A percentile compares a stretch with the other conserved stretches of the same genome.
phyloP scores from a whole-genome alignment of 2,329 filamentous ascomycete genomes.

The Paracoccidioides lutzii region DNA sequence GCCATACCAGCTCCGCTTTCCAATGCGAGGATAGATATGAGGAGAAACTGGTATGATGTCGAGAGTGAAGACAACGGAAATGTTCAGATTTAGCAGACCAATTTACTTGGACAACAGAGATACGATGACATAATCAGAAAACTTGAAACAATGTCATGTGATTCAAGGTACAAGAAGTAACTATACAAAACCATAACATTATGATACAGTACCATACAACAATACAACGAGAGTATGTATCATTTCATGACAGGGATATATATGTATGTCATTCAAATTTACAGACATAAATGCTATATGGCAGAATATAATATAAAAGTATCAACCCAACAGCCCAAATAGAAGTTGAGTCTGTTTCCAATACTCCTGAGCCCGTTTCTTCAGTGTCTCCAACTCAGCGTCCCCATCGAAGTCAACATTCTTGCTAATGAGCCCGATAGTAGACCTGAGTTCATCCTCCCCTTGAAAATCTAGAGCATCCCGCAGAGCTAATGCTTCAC shows the following conservation, averaged over 20 bases:
- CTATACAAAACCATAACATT: too few relatives aligned
- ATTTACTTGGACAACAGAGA: too few relatives aligned
- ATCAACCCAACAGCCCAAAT: constrained; percentile 56
- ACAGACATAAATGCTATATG: too few relatives aligned
- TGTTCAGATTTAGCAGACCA: too few relatives aligned
- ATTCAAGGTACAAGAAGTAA: neutral
- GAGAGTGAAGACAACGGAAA: neutral
- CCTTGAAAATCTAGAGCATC: constrained; percentile 1
- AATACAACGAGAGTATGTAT: too few relatives aligned
- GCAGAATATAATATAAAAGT: neutral
- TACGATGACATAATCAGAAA: neutral
- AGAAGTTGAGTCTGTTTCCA: constrained; percentile 71
- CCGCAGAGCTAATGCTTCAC: constrained; percentile 15
- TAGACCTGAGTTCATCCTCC: constrained; percentile 34
- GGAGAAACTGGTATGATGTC: neutral
- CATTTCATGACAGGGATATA: too few relatives aligned
- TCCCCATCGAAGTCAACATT: constrained; percentile 39
- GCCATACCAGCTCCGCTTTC: constrained; percentile 38
- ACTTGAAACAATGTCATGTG: neutral
- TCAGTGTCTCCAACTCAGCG: constrained; percentile 40
- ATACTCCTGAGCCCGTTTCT: constrained; percentile 57
- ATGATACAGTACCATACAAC: too few relatives aligned
- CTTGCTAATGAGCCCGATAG: constrained; percentile 31
- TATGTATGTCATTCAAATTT: too few relatives aligned
- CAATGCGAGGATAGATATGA: neutral